Evolutionary conservation across 257 asterid species (phyloP), one percentile per base, ranked within the genome.

Genomic region (Capsicum chinense): DNA sequence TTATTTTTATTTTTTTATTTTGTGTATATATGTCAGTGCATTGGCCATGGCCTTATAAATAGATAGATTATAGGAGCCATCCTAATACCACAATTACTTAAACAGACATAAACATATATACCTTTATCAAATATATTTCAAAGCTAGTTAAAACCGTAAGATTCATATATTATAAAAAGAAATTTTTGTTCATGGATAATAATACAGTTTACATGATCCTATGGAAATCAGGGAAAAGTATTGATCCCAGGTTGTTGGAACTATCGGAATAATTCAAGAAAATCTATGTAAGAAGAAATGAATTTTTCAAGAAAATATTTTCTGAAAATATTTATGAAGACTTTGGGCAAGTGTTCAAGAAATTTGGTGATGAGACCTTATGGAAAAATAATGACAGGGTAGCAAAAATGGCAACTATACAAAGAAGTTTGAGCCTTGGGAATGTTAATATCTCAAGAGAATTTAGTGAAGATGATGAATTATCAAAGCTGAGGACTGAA

Each of bases 261-360:
- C 12, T 90, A 35, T 70, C 92, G 26, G 93, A 92, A 57, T 62
- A 88, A 0, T 90, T 89, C 71, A 88, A 82, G 66, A 92, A 93
- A 80, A 59, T 90, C 19, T 90, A 90, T 21, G 79, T 39, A 10
- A 84, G 87, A 5, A 84, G 90, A 10, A 86, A 15, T 0, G 92
- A 86, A 0, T 83, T 93, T 33, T 90, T 92, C 87, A 83, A 86
- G 74, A 47, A 57, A 19, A 19, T 71, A 59, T 59, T 59, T 50
- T 21, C 21, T 21, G 74, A 47, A 57, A 19, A 19, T 71, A 59
- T 59, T 59, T 50, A 85, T 14, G 84, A 80, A 1, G 84, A 85
- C 33, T 85, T 68, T 19, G 64, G n/a, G 2, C 82, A 81, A 10
- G 84, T 85, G 5, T 85, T 85, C 69, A 21, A 42, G 11, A 85